These are phyloP conservation scores for Chenopodium suecicum DNA, from an alignment of 148 eudicot genomes.

Conservation along the genomic window DNA sequence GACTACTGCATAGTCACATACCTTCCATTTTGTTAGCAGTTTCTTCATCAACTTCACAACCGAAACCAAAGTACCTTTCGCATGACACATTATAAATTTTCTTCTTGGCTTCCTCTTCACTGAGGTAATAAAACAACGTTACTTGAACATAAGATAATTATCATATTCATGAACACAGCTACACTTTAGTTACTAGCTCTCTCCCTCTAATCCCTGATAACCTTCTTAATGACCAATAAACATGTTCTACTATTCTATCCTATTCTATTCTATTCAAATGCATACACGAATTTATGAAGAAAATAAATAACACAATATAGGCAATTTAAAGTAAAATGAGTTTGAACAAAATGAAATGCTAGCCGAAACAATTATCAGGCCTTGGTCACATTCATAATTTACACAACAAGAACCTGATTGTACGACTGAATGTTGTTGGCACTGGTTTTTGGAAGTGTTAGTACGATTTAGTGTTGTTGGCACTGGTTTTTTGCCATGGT, in stretches of 20 bases:
- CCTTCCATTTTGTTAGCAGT: slow-evolving; percentile 96
- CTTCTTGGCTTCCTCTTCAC: slow-evolving; percentile 86
- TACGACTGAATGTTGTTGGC: background rate
- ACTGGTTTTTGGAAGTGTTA: background rate
- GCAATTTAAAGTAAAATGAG: background rate
- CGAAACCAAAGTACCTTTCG: slow-evolving; percentile 95
- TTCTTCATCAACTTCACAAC: slow-evolving; percentile 93
- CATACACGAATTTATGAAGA: background rate
- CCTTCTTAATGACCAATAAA: background rate
- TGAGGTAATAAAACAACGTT: slow-evolving; percentile 12
- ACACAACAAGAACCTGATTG: background rate
- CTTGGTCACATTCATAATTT: background rate
- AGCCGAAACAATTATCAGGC: background rate
- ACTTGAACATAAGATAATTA: background rate
- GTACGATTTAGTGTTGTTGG: background rate
- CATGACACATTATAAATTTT: slow-evolving; percentile 94
- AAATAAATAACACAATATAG: background rate
- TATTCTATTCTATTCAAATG: background rate
- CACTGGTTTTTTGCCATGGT: background rate
- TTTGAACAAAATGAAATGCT: background rate
- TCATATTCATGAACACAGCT: background rate
- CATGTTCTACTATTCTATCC: background rate
- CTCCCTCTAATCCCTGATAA: background rate
- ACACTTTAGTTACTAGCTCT: no score
- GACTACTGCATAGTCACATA: slow-evolving; percentile 18